These are phyloP conservation scores for Sclerotinia sclerotiorum DNA, from an alignment of 2,329 filamentous ascomycete species.

Conservation along the genomic window DNA sequence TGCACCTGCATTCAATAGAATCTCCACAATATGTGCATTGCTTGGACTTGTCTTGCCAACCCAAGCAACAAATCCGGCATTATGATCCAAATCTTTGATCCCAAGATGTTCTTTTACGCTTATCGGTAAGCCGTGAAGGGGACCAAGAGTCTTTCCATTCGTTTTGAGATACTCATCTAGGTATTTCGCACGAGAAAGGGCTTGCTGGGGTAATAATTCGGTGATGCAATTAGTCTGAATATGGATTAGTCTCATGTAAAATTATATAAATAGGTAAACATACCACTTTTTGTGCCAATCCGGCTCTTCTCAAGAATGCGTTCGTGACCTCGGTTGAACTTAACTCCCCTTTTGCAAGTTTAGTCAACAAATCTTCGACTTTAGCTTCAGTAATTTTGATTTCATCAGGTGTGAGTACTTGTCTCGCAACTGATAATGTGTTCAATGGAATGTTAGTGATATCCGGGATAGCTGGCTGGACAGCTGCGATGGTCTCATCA, in stretches of 20 bases:
- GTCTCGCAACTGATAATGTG: slow-evolving; percentile 47
- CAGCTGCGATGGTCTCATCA: slow-evolving; percentile 45
- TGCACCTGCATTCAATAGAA: slow-evolving; percentile 49
- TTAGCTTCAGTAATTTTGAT: slow-evolving; percentile 50
- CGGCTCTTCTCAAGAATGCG: slow-evolving; percentile 57
- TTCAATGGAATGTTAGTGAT: slow-evolving; percentile 45
- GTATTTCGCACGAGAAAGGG: slow-evolving; percentile 39
- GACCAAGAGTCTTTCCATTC: slow-evolving; percentile 40
- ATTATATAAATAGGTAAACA: not conserved
- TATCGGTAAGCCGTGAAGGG: slow-evolving; percentile 50
- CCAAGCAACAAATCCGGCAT: slow-evolving; percentile 52
- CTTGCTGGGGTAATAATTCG: slow-evolving; percentile 43
- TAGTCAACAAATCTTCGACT: slow-evolving; percentile 48
- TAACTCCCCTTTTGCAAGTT: slow-evolving; percentile 47
- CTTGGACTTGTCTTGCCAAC: slow-evolving; percentile 47
- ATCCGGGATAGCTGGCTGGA: slow-evolving; percentile 45
- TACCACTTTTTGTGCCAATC: slow-evolving; percentile 51
- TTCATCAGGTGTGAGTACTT: slow-evolving; percentile 49
- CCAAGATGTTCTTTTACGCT: slow-evolving; percentile 54
- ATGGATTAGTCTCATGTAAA: not conserved
- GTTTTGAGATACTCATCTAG: slow-evolving; percentile 41
- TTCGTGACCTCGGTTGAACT: slow-evolving; percentile 48
- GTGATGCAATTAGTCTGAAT: slow-evolving; percentile 49
- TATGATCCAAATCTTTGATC: slow-evolving; percentile 50
- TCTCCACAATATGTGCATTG: slow-evolving; percentile 50